Base-by-base conservation (phyloP, 176 grass and related monocot species). In the Otatea glauca region DNA sequence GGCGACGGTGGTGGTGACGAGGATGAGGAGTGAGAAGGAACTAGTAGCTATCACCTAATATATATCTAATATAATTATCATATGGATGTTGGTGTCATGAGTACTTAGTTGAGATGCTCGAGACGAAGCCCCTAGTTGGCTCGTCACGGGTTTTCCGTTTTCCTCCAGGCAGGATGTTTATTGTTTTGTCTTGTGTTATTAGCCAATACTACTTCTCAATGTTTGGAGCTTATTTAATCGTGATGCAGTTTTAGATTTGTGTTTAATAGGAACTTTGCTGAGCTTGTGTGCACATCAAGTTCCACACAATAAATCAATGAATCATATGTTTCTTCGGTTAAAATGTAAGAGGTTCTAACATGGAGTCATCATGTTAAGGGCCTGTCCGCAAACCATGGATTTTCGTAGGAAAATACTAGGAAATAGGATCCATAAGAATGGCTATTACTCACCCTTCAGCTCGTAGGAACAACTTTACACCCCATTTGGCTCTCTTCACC, bases 21-120 rank as follows among this genome's bases (percentile, higher is more conserved):
- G 38, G 87, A 94, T 25, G 86, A 91, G 76, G 77, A 82, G 70
- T 84, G 81, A 86, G 9, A 68, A 75, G 9, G 69, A 38, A 56
- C 74, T 15, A 70, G 80, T 63, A 90, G 74, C 60, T 18, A 6
- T 63, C 66, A 43, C 68, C 84, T 74, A 48, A 78, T 74, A 74
- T 81, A 59, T 83, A 50, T 49, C 56, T 32, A 35, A 76, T 81
- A 43, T 35, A 70, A 70, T 82, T 25, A 8, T 78, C 78, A 55
- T 89, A 63, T 78, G 80, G 54, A 75, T 84, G 74, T 53, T 63
- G 18, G 17, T 84, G 65, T 64, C 55, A 58, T 84, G 80, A 65
- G 89, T 75, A 63, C 70, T 80, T 84, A 41, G 68, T 42, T 75
- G 74, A 11, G 65, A 78, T 45, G 38, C 60, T 59, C 17, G 67